Conservation (phyloP, 2,329 filamentous ascomycete genomes). For the Blastomyces emzantsi region DNA sequence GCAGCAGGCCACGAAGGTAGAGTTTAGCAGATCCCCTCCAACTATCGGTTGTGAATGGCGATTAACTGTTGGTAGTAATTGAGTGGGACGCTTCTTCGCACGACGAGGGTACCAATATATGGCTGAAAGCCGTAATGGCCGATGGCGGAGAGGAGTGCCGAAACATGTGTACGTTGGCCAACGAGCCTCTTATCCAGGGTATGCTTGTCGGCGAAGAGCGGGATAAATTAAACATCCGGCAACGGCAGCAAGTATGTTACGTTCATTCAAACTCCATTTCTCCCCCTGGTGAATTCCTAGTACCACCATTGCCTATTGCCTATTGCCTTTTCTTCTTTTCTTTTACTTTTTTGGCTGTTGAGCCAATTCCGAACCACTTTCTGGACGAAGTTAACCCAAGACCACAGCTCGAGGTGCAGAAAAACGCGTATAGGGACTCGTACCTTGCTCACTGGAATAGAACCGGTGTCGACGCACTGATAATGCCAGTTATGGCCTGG, state of each 20-base stretch:
- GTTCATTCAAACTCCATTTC: background rate
- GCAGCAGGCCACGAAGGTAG: constrained; percentile 49
- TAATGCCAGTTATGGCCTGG: constrained; percentile 28
- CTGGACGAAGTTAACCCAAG: background rate
- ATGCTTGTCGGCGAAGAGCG: constrained; percentile 28
- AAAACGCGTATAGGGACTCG: constrained; percentile 22
- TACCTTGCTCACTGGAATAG: constrained; percentile 27
- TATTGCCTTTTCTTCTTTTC: background rate
- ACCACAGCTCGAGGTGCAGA: constrained; percentile 22
- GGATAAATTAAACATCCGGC: constrained; percentile 21
- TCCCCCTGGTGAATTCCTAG: background rate
- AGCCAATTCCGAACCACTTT: background rate
- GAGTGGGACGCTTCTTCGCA: constrained; percentile 28
- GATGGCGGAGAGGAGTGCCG: constrained; percentile 27
- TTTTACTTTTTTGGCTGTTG: background rate
- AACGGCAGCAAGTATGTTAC: constrained; percentile 24
- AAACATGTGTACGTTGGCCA: constrained; percentile 23
- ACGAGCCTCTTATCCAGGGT: constrained; percentile 28
- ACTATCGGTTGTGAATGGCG: background rate
- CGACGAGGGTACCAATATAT: constrained; percentile 24
- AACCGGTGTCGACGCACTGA: constrained; percentile 26
- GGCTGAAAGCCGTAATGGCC: constrained; percentile 27
- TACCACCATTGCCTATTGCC: too few relatives aligned
- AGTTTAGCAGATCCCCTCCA: background rate
- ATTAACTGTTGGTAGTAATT: constrained; percentile 19